Percentiles rank a stretch among this genome's conserved stretches.
Conservation (phyloP, 1,284 basidiomycete species). For the Caloboletus inedulis region DNA sequence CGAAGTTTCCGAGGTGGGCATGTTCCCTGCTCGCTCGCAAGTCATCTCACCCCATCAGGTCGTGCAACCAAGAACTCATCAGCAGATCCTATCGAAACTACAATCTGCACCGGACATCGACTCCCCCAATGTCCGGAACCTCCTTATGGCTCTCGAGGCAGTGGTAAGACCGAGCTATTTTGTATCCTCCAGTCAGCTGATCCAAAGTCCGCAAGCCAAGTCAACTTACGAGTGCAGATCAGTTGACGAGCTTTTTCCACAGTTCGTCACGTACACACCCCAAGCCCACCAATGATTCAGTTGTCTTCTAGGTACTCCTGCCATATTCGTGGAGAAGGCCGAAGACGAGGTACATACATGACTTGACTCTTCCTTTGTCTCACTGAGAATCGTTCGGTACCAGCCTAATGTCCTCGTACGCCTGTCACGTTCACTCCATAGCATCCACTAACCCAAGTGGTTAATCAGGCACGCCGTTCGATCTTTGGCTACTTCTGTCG, state of each 20-base stretch:
- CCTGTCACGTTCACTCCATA: background rate
- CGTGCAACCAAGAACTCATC: constrained; percentile 39
- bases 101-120: constrained; percentile 29
- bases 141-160: constrained; percentile 39
- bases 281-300: constrained; percentile 3
- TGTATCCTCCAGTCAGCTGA: constrained; percentile 14
- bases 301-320: constrained; percentile 41
- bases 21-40: background rate
- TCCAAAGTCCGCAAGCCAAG: constrained; percentile 36
- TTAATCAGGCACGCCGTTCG: constrained; percentile 53
- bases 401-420: constrained; percentile 33
- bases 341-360: constrained; percentile 42
- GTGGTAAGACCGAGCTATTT: constrained; percentile 37
- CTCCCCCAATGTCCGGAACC: constrained; percentile 28
- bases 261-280: constrained; percentile 39
- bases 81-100: constrained; percentile 34
- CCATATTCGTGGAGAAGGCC: constrained; percentile 52
- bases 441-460: background rate
- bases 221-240: constrained; percentile 52
- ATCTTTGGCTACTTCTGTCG: constrained; percentile 77
- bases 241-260: constrained; percentile 60
- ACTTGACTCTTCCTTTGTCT: background rate
- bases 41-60: constrained; percentile 31
- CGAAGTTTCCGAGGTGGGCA: constrained; percentile 51
- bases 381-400: constrained; percentile 3